Percentiles rank a stretch among this genome's conserved stretches.
phyloP scores from a whole-genome alignment of 176 grass and related monocot genomes.

The Cymbopogon citratus region DNA sequence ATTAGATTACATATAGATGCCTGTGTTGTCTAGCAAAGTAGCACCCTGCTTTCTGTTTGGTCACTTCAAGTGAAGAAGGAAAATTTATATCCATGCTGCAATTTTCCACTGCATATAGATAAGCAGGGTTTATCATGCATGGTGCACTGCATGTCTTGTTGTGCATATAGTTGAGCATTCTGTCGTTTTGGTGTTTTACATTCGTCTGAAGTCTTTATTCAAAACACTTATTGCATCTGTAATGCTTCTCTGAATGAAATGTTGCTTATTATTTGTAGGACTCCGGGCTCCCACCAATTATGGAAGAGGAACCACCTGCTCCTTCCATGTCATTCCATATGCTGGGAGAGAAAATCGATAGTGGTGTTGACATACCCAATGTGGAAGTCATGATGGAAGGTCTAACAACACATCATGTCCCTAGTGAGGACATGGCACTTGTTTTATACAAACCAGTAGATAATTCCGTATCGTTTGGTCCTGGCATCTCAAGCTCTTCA shows the following conservation, averaged over 20 bases:
- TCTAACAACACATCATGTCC: conserved; percentile 16
- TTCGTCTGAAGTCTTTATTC: not conserved
- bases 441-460: conserved; percentile 70
- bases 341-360: conserved; percentile 22
- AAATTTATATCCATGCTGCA: not conserved
- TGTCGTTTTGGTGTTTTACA: not conserved
- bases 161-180: not conserved
- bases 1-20: no score
- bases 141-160: conserved; percentile 1
- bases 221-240: not conserved
- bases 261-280: conserved; percentile 39
- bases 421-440: conserved; percentile 51
- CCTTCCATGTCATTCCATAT: conserved; percentile 24
- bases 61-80: not conserved
- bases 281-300: conserved; percentile 44
- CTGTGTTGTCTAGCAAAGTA: not conserved
- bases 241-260: conserved; percentile 27
- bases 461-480: not conserved
- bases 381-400: conserved; percentile 34
- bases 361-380: conserved; percentile 16
- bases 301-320: conserved; percentile 37
- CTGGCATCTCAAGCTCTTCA: conserved; percentile 47
- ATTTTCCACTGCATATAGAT: not conserved
- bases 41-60: not conserved
- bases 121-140: not conserved